phyloP scores from a whole-genome alignment of 1,284 basidiomycete genomes.

The Ceratobasidium sp. region DNA sequence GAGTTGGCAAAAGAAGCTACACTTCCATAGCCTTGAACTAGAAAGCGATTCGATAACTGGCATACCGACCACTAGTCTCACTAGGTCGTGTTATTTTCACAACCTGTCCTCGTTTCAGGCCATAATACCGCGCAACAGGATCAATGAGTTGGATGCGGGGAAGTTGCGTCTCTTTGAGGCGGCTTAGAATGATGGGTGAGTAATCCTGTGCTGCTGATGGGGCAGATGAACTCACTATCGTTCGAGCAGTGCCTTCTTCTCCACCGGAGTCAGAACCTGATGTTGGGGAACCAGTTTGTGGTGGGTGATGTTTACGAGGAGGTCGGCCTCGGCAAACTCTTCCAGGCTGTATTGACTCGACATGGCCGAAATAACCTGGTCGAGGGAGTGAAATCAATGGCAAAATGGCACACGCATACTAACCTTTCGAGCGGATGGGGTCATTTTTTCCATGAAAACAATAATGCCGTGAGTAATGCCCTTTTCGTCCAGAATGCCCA shows the following conservation, averaged over 20 bases:
- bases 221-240: constrained; percentile 78
- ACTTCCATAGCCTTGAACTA: constrained; percentile 15
- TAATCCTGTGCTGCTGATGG: constrained; percentile 16
- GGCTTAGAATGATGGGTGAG: constrained; percentile 59
- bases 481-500: constrained; percentile 86
- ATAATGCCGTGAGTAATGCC: constrained; percentile 90
- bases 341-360: constrained; percentile 84
- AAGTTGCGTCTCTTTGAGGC: constrained; percentile 96
- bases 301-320: constrained; percentile 96
- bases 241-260: constrained; percentile 86
- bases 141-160: constrained; percentile 95
- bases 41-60: constrained; percentile 86
- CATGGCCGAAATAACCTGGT: constrained; percentile 87
- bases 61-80: constrained; percentile 95
- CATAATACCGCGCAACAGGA: constrained; percentile 97
- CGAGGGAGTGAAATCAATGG: not conserved
- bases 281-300: constrained; percentile 95
- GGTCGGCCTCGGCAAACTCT: constrained; percentile 94
- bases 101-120: constrained; percentile 91
- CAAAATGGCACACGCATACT: not conserved
- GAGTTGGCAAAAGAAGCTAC: not conserved
- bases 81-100: constrained; percentile 97
- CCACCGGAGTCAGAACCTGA: constrained; percentile 81
- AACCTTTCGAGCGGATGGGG: constrained; percentile 92
- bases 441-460: constrained; percentile 96